phyloP scores from a whole-genome alignment of 768 basidiomycete genomes.

The Boletus subparvulus region DNA sequence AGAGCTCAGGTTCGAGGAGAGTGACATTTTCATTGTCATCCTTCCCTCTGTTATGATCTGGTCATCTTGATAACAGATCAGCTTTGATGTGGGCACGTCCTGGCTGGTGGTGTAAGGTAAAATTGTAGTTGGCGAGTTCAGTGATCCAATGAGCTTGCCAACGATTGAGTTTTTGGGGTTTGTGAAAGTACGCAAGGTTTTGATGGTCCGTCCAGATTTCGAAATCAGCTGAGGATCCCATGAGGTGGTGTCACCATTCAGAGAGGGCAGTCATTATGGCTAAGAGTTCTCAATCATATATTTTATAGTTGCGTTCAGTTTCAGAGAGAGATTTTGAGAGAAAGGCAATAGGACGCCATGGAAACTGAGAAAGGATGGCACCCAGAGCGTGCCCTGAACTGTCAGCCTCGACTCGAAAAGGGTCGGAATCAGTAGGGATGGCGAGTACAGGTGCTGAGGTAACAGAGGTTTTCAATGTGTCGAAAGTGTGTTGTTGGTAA shows the following conservation, averaged over 20 bases:
- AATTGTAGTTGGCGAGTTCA: conserved; percentile 36
- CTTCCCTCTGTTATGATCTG: conserved; percentile 19
- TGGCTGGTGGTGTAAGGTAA: conserved; percentile 31
- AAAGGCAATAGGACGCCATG: conserved; percentile 41
- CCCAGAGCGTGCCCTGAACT: background rate
- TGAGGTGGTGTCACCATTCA: conserved; percentile 28
- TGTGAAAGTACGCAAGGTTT: conserved; percentile 46
- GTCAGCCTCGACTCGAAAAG: background rate
- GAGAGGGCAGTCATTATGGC: conserved; percentile 42
- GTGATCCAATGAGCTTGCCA: conserved; percentile 44
- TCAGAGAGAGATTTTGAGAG: conserved; percentile 30
- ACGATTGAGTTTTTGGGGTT: conserved; percentile 37
- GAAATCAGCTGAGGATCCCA: background rate
- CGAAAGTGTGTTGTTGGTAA: background rate
- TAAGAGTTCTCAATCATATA: conserved; percentile 37
- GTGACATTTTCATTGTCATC: conserved; percentile 21
- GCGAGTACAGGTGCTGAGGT: background rate
- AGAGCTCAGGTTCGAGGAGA: conserved; percentile 10
- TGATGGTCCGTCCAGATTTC: conserved; percentile 27
- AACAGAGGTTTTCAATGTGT: background rate
- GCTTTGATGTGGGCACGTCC: conserved; percentile 19
- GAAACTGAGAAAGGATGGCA: background rate
- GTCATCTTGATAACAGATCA: conserved; percentile 28
- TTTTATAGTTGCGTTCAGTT: conserved; percentile 43
- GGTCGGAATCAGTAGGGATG: background rate